A percentile compares a stretch with the other conserved stretches of the same genome.
These are phyloP conservation scores for Aphanocladium album DNA, from an alignment of 2,329 filamentous ascomycete species.

Conservation along the genomic window DNA sequence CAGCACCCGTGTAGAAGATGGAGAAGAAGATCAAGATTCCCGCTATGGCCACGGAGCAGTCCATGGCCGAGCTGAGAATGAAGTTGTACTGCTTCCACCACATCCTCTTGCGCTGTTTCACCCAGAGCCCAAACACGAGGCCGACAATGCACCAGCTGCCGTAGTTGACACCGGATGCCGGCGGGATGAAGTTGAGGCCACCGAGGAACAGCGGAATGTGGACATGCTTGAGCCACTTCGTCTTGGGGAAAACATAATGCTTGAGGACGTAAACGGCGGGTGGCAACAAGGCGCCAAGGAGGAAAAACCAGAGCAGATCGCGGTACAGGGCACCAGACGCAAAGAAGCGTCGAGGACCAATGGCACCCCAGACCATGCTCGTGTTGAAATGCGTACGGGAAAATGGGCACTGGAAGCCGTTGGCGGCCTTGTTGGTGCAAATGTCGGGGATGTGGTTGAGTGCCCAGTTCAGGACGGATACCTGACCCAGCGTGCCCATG, in stretches of 20 bases:
- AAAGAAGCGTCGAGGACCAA: slow-evolving; percentile 53
- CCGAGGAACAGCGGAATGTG: slow-evolving; percentile 28
- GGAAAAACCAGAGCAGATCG: slow-evolving; percentile 47
- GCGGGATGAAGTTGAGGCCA: slow-evolving; percentile 28
- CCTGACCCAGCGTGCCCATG: slow-evolving; percentile 39
- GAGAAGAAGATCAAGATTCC: slow-evolving; percentile 31
- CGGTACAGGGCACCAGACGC: slow-evolving; percentile 45
- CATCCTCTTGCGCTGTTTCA: slow-evolving; percentile 20
- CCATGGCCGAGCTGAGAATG: slow-evolving; percentile 27
- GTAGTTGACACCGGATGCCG: slow-evolving; percentile 29
- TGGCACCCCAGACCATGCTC: slow-evolving; percentile 52
- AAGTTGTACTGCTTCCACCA: slow-evolving; percentile 31
- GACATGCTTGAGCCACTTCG: slow-evolving; percentile 23
- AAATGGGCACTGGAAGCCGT: slow-evolving; percentile 40
- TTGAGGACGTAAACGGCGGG: slow-evolving; percentile 38
- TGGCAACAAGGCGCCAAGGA: slow-evolving; percentile 45
- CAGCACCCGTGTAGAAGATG: slow-evolving; percentile 26
- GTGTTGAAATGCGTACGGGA: slow-evolving; percentile 43
- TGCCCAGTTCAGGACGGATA: slow-evolving; percentile 32
- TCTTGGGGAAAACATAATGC: slow-evolving; percentile 20
- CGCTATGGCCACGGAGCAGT: slow-evolving; percentile 27
- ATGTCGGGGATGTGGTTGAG: slow-evolving; percentile 44
- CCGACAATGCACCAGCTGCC: slow-evolving; percentile 27
- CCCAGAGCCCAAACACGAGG: slow-evolving; percentile 22
- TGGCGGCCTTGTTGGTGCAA: slow-evolving; percentile 39